Evolutionary conservation across 345 rosid species (phyloP), one percentile per base, ranked within the genome.

Genomic region (Noccaea caerulescens): DNA sequence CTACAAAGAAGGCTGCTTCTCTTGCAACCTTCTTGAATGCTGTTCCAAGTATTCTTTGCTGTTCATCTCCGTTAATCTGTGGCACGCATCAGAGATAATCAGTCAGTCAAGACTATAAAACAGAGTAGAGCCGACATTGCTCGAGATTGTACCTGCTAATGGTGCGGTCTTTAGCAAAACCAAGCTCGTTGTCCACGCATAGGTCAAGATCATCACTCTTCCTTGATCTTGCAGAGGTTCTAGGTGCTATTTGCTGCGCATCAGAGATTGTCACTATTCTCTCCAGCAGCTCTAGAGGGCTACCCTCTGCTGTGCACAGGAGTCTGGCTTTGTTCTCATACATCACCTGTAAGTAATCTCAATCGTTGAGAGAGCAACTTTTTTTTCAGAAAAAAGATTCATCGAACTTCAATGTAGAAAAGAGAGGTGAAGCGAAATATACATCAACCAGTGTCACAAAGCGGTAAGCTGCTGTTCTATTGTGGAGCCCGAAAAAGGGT

Each of bases 391-490:
- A n/a, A n/a, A 7, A n/a, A 25, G 9, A 68, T 27, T 23, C 5
- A 10, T 38, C 14, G 20, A 20, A 33, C 49, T 7, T 6, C 5
- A 58, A 66, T 58, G 23, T 58, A 50, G 39, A 42, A 50, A 58
- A 34, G 33, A 58, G 61, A 66, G 45, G 18, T 41, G 20, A 65
- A 18, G 10, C 8, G 46, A 59, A 44, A 62, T 86, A 72, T 79
- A 94, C 99, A 74, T 94, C 99, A 76, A 94, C 92, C 56, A 94
- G 82, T 52, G 99, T 91, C 65, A 94, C 99, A 79, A 94, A 94
- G 33, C 99, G 97, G 79, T 94, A 91, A 39, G 99, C 99, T 47
- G 97, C 86, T 5, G 97, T 82, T 67, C 95, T 81, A 55, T 91
- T 94, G 77, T 86, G 87, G 58, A 89, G 95, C 52, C 97, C 97